Base-by-base conservation (phyloP, 2,329 filamentous ascomycete genomes). In the Bipolaris cookei region DNA sequence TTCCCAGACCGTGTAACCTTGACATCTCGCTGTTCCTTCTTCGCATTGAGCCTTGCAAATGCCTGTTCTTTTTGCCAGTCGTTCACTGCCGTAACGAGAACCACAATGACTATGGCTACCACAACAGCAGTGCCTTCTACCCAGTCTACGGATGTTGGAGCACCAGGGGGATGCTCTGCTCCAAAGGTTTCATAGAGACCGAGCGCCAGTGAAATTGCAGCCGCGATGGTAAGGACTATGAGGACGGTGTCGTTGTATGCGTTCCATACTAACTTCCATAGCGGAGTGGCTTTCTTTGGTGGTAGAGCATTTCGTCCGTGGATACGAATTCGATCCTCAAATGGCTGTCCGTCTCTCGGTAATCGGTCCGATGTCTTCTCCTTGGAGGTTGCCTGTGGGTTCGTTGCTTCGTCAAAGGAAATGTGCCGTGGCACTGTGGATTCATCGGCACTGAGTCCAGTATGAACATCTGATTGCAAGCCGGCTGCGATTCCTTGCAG, bases 181-280 rank as follows among this genome's bases (percentile, higher is more conserved):
- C 82, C 82, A 13, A 88, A 80, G 0, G 86, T 85, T 70, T 90
- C 84, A 66, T 91, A 92, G 1, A 92, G 78, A 8, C 89, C 89
- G 10, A 92, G 79, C 7, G 86, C 86, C 6, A 91, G 76, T 0
- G 88, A 91, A 10, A 91, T 82, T 10, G 87, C 78, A 1, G 89
- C 89, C 8, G 89, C 89, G 34, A 86, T 81, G 0, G 88, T 89
- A 57, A 91, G 77, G 5, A 91, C 77, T 37, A 91, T 88, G 37
- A 92, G 83, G 34, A 91, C 86, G 62, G 89, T 89, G 75, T 91
- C 89, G 64, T 90, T 89, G 73, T 89, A 90, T 2, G 88, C 87
- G 59, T 84, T 84, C 88, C 88, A 91, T 56, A 87, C 81, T 6
- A 90, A 70, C 56, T 78, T 79, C 65, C 85, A 80, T 38, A 90